Conservation (phyloP, 108 stramenopile genomes). For the Cyclostephanos tholiformis region DNA sequence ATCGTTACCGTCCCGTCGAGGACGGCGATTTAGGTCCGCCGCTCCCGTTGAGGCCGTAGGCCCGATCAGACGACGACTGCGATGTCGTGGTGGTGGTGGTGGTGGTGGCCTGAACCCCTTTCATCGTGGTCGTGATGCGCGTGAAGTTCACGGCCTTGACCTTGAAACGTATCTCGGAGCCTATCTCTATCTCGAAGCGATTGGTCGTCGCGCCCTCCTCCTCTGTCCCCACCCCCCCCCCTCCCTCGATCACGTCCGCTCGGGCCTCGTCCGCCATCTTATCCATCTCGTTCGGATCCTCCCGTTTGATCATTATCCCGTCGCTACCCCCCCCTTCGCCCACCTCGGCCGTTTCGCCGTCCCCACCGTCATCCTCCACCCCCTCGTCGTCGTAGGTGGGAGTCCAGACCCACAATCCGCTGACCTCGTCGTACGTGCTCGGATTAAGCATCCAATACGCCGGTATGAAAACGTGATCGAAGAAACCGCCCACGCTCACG, state of each 20-base stretch:
- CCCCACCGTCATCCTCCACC: constrained; percentile 33
- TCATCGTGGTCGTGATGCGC: constrained; percentile 82
- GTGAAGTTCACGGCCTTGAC: constrained; percentile 88
- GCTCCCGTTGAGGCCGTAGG: constrained; percentile 25
- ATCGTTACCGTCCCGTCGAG: constrained; percentile 19
- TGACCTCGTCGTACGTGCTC: constrained; percentile 58
- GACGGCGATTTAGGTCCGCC: constrained; percentile 22
- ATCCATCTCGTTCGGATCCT: no score
- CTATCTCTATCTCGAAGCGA: constrained; percentile 83
- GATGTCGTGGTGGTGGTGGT: constrained; percentile 54
- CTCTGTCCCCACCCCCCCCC: constrained; percentile 18
- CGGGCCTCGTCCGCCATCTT: not conserved
- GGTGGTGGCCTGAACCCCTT: constrained; percentile 81
- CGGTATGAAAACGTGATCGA: constrained; percentile 86
- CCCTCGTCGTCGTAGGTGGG: constrained; percentile 69
- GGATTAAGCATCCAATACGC: constrained; percentile 87
- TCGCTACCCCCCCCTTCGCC: constrained; percentile 26
- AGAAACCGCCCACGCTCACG: constrained; percentile 83
- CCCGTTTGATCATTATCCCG: no score
- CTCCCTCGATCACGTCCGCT: no score
- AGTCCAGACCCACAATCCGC: constrained; percentile 80
- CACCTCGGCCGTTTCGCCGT: constrained; percentile 24
- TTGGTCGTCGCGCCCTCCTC: constrained; percentile 41
- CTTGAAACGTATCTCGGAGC: constrained; percentile 85
- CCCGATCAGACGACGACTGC: constrained; percentile 10